Percentiles rank a stretch among this genome's conserved stretches.
These are phyloP conservation scores for Lepiota brunneoincarnata DNA, from an alignment of 768 basidiomycete genomes.

Conservation along the genomic window DNA sequence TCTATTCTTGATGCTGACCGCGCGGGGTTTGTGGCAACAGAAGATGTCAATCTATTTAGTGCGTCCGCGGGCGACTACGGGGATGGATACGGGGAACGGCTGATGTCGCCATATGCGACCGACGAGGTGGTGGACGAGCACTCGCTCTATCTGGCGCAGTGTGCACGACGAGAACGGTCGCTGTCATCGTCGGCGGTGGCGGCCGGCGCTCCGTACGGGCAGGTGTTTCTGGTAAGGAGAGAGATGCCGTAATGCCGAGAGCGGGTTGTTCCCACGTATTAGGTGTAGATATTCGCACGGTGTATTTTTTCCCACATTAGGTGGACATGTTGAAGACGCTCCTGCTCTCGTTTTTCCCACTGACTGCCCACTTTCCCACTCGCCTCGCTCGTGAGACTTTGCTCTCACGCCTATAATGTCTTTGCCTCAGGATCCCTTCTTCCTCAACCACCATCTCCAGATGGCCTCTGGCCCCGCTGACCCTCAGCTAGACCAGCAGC, in stretches of 20 bases:
- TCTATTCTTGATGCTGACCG: constrained; percentile 12
- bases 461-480: constrained; percentile 31
- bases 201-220: constrained; percentile 3
- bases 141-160: constrained; percentile 30
- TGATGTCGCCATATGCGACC: constrained; percentile 33
- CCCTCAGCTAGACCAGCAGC: constrained; percentile 18
- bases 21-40: constrained; percentile 4
- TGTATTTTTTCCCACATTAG: neutral
- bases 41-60: constrained; percentile 14
- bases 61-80: neutral
- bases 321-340: constrained; percentile 6
- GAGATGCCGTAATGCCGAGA: constrained; percentile 10
- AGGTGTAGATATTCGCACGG: constrained; percentile 14
- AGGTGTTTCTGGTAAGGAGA: constrained; percentile 12
- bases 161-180: constrained; percentile 22
- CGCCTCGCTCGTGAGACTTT: constrained; percentile 37
- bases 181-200: neutral
- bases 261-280: constrained; percentile 9
- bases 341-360: constrained; percentile 13
- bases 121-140: constrained; percentile 36
- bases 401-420: constrained; percentile 47
- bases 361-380: constrained; percentile 29
- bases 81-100: constrained; percentile 15
- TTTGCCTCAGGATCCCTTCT: constrained; percentile 36
- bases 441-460: constrained; percentile 42